Evolutionary conservation across 192 early-diverging fungal species (phyloP), one percentile per base, ranked within the genome.

Genomic region (Rhizophagus clarus): DNA sequence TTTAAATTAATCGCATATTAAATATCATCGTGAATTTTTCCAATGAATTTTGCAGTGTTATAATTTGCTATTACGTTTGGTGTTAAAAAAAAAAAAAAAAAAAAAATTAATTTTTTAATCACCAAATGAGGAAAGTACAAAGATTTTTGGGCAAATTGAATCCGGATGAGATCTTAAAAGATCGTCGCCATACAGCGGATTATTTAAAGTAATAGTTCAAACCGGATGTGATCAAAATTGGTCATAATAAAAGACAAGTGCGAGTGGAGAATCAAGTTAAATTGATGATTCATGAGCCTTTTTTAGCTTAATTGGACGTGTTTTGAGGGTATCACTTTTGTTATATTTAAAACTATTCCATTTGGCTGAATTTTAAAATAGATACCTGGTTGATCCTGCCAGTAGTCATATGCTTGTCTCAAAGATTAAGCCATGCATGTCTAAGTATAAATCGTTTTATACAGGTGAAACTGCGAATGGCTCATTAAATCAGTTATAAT

Each of bases 401-500:
- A 91, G 90, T 91, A 91, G 88, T 90, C 88, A 91, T 89, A 89
- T 90, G 89, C 90, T 90, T 91, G 88, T 89, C 88, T 91, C 88
- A 90, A 91, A 90, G 88, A 91, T 91, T 91, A 91, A 91, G 89
- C 90, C n/a, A n/a, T n/a, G n/a, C n/a, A n/a, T n/a, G n/a, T n/a
- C n/a, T n/a, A n/a, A n/a, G n/a, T n/a, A n/a, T n/a, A 87, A 90
- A 87, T 28, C 62, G 26, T n/a, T 64, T 64, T 64, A 64, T 64
- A 26, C 84, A 85, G 86, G 82, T 88, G 91, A 92, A 90, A 91
- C 91, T 91, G 89, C 90, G 87, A 90, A 93, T 90, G 91, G 89
- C 92, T 93, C 91, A 92, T 92, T 92, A 92, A 89, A 93, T 91
- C 92, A 92, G 91, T 93, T 93, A 92, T n/a, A n/a, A n/a, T n/a